Evolutionary conservation across 345 rosid genomes (phyloP).

Genomic region (Psidium friedrichsthalianum): DNA sequence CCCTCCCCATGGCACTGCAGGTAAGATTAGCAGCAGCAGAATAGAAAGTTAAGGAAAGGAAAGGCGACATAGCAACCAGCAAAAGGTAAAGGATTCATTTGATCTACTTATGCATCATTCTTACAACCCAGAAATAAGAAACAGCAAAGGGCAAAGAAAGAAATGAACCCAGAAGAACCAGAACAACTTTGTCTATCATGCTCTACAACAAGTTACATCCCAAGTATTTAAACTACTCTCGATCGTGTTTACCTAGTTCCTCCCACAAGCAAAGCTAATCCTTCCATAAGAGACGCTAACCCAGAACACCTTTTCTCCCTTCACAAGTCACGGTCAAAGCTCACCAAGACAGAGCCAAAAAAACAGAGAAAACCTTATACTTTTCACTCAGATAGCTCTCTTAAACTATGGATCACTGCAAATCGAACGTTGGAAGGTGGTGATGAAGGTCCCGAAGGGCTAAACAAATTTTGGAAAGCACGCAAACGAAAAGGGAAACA

Average conservation of each 20-base stretch:
- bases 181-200: background rate
- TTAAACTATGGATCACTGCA: background rate
- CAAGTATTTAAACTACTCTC: background rate
- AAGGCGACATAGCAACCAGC: background rate
- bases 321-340: background rate
- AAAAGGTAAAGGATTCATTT: background rate
- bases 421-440: background rate
- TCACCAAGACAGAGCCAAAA: background rate
- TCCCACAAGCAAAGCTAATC: background rate
- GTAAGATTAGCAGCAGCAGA: background rate
- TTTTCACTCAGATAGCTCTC: background rate
- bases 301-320: background rate
- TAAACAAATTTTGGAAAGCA: background rate
- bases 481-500: background rate
- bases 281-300: background rate
- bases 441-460: background rate
- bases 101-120: background rate
- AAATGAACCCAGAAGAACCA: background rate
- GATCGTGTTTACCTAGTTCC: background rate
- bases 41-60: background rate
- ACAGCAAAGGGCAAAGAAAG: background rate
- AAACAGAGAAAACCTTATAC: background rate
- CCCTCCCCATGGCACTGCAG: constrained; percentile 78
- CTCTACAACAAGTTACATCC: background rate
- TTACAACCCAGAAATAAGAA: background rate